Percentiles rank a stretch among this genome's conserved stretches.
Conservation (phyloP, 805 yeast genomes). For the Metahyphopichia silvanorum region DNA sequence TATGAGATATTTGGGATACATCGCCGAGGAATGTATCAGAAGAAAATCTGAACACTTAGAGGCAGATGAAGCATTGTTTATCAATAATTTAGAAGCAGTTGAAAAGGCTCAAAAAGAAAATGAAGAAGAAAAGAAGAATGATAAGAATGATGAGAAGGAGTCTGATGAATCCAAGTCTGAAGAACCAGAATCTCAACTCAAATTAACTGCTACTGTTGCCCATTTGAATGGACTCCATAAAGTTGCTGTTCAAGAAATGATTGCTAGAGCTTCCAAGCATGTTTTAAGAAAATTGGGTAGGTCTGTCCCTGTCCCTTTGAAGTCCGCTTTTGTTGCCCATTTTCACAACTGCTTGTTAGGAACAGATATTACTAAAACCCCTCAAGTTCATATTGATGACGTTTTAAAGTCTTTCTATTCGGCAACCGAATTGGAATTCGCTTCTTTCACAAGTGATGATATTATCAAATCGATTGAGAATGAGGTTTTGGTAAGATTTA, state of each 20-base stretch:
- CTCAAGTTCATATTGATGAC: constrained; percentile 42
- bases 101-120: constrained; percentile 21
- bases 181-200: constrained; percentile 29
- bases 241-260: constrained; percentile 61
- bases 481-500: constrained; percentile 62
- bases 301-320: constrained; percentile 49
- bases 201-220: constrained; percentile 40
- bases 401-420: constrained; percentile 39
- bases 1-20: constrained; percentile 76
- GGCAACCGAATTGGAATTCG: constrained; percentile 37
- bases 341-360: constrained; percentile 73
- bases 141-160: constrained; percentile 23
- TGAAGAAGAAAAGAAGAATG: constrained; percentile 10
- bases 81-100: constrained; percentile 21
- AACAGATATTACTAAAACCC: constrained; percentile 33
- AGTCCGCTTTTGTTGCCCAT: constrained; percentile 62
- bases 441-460: constrained; percentile 42
- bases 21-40: constrained; percentile 39
- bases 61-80: constrained; percentile 18
- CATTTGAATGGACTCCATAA: constrained; percentile 46
- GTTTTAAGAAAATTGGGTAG: constrained; percentile 50
- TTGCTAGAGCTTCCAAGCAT: constrained; percentile 80
- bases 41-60: constrained; percentile 15
- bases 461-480: constrained; percentile 44
- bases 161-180: constrained; percentile 20